phyloP scores from a whole-genome alignment of 768 basidiomycete genomes.

The Tricholoma bakamatsutake region DNA sequence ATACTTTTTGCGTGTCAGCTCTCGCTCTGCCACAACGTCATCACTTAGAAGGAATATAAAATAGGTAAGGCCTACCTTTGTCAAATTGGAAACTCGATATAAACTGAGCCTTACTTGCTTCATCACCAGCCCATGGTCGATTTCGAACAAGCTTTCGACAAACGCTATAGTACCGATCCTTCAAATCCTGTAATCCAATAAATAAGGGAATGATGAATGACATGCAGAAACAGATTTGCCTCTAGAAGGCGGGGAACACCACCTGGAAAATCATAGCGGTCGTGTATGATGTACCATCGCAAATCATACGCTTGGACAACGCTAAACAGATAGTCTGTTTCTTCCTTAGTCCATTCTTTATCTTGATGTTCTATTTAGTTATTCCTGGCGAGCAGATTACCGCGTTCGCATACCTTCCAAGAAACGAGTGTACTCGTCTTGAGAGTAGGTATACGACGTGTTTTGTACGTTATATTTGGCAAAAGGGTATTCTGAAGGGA shows the following conservation, averaged over 20 bases:
- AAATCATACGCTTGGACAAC: conserved; percentile 78
- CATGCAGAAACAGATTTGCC: conserved; percentile 32
- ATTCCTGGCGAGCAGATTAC: neutral
- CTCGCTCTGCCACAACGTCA: conserved; percentile 53
- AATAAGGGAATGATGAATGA: neutral
- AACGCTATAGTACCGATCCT: conserved; percentile 89
- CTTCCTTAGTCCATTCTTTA: conserved; percentile 84
- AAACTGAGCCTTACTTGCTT: conserved; percentile 58
- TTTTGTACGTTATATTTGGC: conserved; percentile 75
- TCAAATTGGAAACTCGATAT: conserved; percentile 80
- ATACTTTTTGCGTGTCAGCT: conserved; percentile 84
- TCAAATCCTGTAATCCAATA: conserved; percentile 61
- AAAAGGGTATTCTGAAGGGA: conserved; percentile 66
- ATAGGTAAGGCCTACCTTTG: conserved; percentile 51
- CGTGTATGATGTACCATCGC: conserved; percentile 85
- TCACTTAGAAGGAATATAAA: neutral
- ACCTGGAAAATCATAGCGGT: conserved; percentile 78
- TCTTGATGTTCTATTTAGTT: conserved; percentile 36
- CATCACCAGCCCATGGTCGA: conserved; percentile 81
- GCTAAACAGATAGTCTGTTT: conserved; percentile 88
- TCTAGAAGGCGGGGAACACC: conserved; percentile 59
- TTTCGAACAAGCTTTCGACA: conserved; percentile 84
- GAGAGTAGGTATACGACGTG: conserved; percentile 63
- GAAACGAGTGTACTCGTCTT: conserved; percentile 82
- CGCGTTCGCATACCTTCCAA: conserved; percentile 52